Percentiles rank a stretch among this genome's conserved stretches.
These are phyloP conservation scores for Saitozyma sp. DNA, from an alignment of 768 basidiomycete species.

Conservation along the genomic window DNA sequence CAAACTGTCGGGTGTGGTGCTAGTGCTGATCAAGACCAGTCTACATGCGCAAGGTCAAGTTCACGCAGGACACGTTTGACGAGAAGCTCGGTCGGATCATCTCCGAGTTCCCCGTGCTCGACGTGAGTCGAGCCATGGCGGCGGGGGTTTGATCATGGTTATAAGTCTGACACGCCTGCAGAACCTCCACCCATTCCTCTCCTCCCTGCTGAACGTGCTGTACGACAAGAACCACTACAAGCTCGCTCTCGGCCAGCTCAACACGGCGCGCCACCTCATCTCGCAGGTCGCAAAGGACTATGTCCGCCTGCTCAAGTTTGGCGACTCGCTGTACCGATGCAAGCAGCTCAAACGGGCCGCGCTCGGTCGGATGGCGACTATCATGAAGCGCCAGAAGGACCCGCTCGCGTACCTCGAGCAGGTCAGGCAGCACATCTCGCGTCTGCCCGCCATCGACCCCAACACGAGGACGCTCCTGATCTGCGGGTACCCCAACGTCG, in stretches of 20 bases:
- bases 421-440: constrained; percentile 97
- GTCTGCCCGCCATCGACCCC: constrained; percentile 96
- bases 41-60: constrained; percentile 99
- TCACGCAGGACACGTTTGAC: constrained; percentile 94
- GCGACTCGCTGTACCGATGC: constrained; percentile 94
- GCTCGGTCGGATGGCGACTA: constrained; percentile 97
- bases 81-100: constrained; percentile 92
- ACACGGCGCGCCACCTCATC: constrained; percentile 92
- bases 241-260: constrained; percentile 92
- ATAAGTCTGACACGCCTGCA: constrained; percentile 28
- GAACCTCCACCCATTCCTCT: constrained; percentile 94
- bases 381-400: constrained; percentile 98
- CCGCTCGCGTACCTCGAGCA: constrained; percentile 97
- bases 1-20: neutral
- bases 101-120: constrained; percentile 94
- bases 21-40: constrained; percentile 25
- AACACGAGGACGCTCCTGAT: constrained; percentile 96
- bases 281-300: constrained; percentile 98
- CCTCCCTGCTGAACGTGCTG: constrained; percentile 93
- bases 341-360: constrained; percentile 98
- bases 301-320: constrained; percentile 92
- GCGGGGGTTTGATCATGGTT: neutral
- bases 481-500: constrained; percentile 99
- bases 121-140: constrained; percentile 61
- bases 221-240: constrained; percentile 99